Evolutionary conservation across 1,284 basidiomycete genomes (phyloP).

Genomic region (Peniophora sp.): DNA sequence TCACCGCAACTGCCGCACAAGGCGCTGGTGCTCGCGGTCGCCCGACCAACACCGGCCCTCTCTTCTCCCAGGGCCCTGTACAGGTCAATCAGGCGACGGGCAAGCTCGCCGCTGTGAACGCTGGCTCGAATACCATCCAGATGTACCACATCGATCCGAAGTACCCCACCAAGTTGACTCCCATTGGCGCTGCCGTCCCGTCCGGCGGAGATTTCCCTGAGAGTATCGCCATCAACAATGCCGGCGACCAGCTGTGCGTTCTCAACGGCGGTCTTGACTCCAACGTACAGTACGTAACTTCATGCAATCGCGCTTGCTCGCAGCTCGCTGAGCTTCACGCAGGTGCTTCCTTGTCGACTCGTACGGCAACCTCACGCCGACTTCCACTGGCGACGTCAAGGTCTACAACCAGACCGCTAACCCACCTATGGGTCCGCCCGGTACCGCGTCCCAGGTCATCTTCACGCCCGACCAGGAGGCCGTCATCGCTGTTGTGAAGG

Average conservation of each 20-base stretch:
- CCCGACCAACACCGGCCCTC: constrained; percentile 20
- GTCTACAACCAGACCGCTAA: constrained; percentile 24
- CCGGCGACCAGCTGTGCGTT: constrained; percentile 32
- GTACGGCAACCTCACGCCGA: constrained; percentile 27
- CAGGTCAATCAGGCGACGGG: constrained; percentile 18
- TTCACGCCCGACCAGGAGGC: not conserved
- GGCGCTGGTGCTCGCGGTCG: not conserved
- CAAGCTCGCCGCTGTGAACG: constrained; percentile 30
- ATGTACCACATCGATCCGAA: constrained; percentile 36
- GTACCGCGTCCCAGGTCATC: not conserved
- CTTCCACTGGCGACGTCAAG: constrained; percentile 26
- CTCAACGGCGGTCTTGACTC: constrained; percentile 40
- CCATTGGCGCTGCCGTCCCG: constrained; percentile 33
- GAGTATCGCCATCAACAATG: constrained; percentile 34
- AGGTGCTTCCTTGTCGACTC: constrained; percentile 35
- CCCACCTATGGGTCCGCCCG: not conserved
- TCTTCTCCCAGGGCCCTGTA: constrained; percentile 34
- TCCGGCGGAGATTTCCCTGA: constrained; percentile 43
- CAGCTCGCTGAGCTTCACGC: not conserved
- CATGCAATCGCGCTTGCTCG: not conserved
- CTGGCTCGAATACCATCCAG: constrained; percentile 40
- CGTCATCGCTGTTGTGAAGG: not conserved
- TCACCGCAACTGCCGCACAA: not conserved
- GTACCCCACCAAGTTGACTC: constrained; percentile 29
- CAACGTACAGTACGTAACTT: constrained; percentile 32